Evolutionary conservation across 495 filamentous ascomycete species (phyloP).

Genomic region (Chaetomium cochliodes): DNA sequence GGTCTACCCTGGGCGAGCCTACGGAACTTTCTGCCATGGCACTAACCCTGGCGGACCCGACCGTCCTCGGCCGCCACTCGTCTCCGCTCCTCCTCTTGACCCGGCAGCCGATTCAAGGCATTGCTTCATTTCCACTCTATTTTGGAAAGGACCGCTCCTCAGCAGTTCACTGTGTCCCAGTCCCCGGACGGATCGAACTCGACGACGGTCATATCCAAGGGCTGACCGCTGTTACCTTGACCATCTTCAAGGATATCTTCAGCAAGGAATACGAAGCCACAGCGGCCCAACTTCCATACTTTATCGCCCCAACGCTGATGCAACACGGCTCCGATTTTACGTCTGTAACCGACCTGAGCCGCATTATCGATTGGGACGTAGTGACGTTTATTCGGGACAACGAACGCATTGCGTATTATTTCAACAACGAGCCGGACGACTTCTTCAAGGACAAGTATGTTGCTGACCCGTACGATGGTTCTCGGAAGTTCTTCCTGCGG

Average conservation of each 20-base stretch:
- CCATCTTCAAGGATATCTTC: constrained; percentile 81
- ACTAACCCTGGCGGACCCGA: constrained; percentile 57
- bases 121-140: constrained; percentile 71
- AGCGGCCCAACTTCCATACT: constrained; percentile 71
- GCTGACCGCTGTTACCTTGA: constrained; percentile 68
- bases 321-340: constrained; percentile 33
- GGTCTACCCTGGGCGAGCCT: constrained; percentile 58
- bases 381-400: constrained; percentile 54
- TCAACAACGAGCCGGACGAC: constrained; percentile 50
- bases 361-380: constrained; percentile 66
- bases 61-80: constrained; percentile 59
- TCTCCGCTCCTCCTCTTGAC: constrained; percentile 72
- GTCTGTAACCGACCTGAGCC: constrained; percentile 22
- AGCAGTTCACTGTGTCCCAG: constrained; percentile 47
- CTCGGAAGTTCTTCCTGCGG: constrained; percentile 56
- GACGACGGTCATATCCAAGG: constrained; percentile 41
- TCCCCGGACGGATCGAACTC: constrained; percentile 43
- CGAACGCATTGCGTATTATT: constrained; percentile 51
- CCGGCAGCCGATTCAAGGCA: constrained; percentile 58
- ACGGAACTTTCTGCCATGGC: constrained; percentile 61
- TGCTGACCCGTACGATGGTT: constrained; percentile 72
- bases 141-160: constrained; percentile 62
- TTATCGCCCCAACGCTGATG: constrained; percentile 65
- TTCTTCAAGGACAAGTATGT: constrained; percentile 65
- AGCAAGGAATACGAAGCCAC: constrained; percentile 75